Base-by-base conservation (phyloP, 1,284 basidiomycete genomes). In the Peniophora sp. region DNA sequence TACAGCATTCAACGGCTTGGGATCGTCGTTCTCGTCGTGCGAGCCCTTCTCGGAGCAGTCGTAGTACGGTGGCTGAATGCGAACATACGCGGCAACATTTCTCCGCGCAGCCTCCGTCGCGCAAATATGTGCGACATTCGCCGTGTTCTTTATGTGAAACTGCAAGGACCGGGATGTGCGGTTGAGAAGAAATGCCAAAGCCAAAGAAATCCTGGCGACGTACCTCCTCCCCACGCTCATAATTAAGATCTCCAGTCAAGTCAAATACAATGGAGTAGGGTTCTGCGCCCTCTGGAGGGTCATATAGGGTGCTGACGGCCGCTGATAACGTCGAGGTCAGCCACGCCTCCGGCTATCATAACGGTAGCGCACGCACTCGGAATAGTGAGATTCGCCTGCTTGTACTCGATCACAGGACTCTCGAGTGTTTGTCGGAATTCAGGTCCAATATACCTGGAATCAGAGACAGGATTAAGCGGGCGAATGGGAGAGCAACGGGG, bases 11-110 rank as follows among this genome's bases (percentile, higher is more conserved):
- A 78, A 71, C 0, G 92, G 91, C 61, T 85, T 85, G 35, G 85
- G 69, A 53, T 87, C 83, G 53, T 88, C 83, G 61, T 81, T 85
- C 70, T 93, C 92, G 46, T 78, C 70, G 55, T 86, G 79, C 12
- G 73, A 59, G 23, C 77, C 72, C 65, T 86, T 89, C 53, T 78
- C 78, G 3, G 80, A 72, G 25, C 85, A 86, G 58, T 90, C 84
- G 68, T 94, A 94, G 65, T 85, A 92, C 17, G 90, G 87, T 47
- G 83, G 85, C 52, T 88, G 86, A 27, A 93, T 69, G 47, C 91
- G 82, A 54, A 92, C 77, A 61, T 90, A 93, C 22, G 91, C 83
- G 63, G 81, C 79, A 58, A 86, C 76, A 55, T 82, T 77, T 56
- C 81, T 74, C 58, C 75, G 74, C 32, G 78, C 78, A 44, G 85